Evolutionary conservation across 2,329 filamentous ascomycete genomes (phyloP).

Genomic region (Fusarium vanettenii): DNA sequence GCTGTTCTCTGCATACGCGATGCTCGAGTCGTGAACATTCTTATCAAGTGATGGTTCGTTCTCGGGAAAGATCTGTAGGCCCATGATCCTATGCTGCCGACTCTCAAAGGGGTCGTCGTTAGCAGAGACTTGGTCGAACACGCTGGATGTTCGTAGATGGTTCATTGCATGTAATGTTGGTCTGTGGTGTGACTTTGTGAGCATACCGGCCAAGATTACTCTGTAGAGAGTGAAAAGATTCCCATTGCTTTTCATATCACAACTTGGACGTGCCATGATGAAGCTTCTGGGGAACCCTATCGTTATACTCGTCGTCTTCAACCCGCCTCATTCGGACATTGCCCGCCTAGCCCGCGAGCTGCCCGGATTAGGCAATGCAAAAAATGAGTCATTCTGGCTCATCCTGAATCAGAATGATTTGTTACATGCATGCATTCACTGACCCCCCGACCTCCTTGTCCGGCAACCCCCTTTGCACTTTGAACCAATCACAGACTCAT

Average conservation of each 20-base stretch:
- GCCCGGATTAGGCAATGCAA: slow-evolving; percentile 25
- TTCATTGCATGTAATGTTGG: too few relatives aligned
- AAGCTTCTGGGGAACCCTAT: not conserved
- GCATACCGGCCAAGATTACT: not conserved
- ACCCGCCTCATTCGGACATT: not conserved
- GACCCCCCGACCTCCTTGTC: too few relatives aligned
- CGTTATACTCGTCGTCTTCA: not conserved
- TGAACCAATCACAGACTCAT: too few relatives aligned
- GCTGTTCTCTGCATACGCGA: not conserved
- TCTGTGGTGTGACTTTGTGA: not conserved
- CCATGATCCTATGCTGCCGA: not conserved
- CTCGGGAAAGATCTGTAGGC: not conserved
- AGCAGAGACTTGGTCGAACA: not conserved
- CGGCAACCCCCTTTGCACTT: too few relatives aligned
- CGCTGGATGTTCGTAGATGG: not conserved
- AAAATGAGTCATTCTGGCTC: slow-evolving; percentile 51
- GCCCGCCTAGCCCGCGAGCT: not conserved
- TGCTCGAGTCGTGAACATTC: not conserved
- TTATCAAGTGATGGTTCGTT: not conserved
- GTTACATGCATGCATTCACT: too few relatives aligned
- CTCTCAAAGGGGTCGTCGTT: not conserved
- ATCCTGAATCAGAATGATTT: slow-evolving; percentile 32
- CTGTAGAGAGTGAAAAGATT: not conserved
- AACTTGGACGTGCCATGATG: not conserved
- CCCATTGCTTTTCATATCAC: not conserved